Conservation (phyloP, 2,329 filamentous ascomycete genomes). For the Pyricularia pennisetigena region DNA sequence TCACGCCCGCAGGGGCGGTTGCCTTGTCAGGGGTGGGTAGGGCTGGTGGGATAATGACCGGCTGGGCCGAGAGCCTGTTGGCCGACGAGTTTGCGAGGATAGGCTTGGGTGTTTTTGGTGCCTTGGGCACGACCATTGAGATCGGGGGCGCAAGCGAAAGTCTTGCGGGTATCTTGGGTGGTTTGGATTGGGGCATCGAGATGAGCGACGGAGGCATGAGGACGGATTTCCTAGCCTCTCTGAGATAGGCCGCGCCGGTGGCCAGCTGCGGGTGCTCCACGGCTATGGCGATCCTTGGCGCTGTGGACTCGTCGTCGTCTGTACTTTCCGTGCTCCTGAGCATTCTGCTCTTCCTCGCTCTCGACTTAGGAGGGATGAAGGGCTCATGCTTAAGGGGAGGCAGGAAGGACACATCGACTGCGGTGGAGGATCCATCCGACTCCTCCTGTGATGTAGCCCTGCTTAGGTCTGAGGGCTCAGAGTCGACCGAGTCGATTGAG, state of each 20-base stretch:
- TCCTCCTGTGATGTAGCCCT: neutral
- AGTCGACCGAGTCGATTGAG: neutral
- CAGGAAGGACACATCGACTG: constrained; percentile 20
- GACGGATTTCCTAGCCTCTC: constrained; percentile 4
- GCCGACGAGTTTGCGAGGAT: neutral
- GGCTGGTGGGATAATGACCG: neutral
- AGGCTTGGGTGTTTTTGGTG: neutral
- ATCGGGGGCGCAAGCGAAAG: neutral
- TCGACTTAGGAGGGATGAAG: constrained; percentile 18
- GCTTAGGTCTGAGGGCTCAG: constrained; percentile 2
- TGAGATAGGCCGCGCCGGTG: constrained; percentile 2
- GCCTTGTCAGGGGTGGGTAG: neutral
- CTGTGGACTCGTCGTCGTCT: neutral
- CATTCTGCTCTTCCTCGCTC: constrained; percentile 6
- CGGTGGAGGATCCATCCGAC: neutral
- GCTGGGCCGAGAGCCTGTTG: neutral
- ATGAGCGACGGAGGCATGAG: neutral
- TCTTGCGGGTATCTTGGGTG: neutral
- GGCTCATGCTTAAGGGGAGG: constrained; percentile 29
- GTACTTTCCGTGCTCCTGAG: neutral
- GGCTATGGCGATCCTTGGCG: neutral
- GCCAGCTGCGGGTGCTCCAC: neutral
- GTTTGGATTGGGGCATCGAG: neutral
- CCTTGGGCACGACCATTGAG: neutral
- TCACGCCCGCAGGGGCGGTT: neutral